phyloP scores from a whole-genome alignment of 2,329 filamentous ascomycete genomes.

The Fusarium mangiferae region DNA sequence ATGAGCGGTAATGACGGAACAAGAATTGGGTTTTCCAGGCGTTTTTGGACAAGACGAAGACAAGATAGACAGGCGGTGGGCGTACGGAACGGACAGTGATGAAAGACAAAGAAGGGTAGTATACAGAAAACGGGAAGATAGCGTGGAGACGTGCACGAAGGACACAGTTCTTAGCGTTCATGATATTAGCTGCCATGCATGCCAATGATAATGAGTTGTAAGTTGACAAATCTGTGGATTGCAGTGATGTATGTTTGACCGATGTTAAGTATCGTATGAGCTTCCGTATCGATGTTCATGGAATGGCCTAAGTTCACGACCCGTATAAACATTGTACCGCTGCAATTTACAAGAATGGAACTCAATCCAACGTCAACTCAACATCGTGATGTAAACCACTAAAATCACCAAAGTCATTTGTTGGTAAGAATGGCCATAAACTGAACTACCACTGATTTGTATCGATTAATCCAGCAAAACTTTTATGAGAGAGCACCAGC shows the following conservation, averaged over 20 bases:
- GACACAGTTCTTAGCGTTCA: slow-evolving; percentile 13
- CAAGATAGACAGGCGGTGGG: slow-evolving; percentile 37
- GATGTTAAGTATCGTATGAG: neutral
- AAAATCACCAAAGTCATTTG: neutral
- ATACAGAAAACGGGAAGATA: slow-evolving; percentile 24
- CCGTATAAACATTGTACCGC: neutral
- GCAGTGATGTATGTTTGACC: neutral
- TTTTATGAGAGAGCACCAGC: neutral
- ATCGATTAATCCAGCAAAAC: neutral
- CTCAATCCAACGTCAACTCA: neutral
- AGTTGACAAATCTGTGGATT: neutral
- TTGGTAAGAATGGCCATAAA: neutral
- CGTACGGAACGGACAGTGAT: slow-evolving; percentile 20
- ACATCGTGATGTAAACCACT: neutral
- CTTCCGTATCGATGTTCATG: neutral
- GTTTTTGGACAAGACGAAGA: slow-evolving; percentile 39
- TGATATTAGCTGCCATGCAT: slow-evolving; percentile 12
- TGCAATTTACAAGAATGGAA: neutral
- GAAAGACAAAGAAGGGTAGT: neutral
- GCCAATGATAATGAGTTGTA: slow-evolving; percentile 25
- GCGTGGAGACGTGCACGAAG: neutral
- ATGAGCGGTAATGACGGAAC: slow-evolving; percentile 35
- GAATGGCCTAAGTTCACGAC: neutral
- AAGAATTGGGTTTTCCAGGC: slow-evolving; percentile 34
- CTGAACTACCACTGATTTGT: neutral